Evolutionary conservation across 345 rosid species (phyloP), one percentile per base, ranked within the genome.

Genomic region (Ceriops tagal): DNA sequence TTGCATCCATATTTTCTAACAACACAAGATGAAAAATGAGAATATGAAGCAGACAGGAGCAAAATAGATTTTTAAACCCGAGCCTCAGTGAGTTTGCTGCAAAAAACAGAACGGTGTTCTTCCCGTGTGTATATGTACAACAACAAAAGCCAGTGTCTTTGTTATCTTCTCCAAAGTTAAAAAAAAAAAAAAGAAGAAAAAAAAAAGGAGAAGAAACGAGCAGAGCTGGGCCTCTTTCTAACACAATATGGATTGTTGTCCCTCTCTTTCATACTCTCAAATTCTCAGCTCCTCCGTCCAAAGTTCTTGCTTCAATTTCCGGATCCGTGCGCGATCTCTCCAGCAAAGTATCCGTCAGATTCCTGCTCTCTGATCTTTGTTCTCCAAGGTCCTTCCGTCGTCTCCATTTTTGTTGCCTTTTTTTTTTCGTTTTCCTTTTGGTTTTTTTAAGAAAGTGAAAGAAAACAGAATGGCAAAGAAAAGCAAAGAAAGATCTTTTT

Each of bases 181-280:
- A 69, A 24, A 24, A 24, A 24, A 24, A 24, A 24, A 24, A 24
- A 24, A 24, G 1, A 24, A 1, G 1, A 24, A 24, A 24, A 24
- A 24, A 24, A 24, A 24, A 24, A 58, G 22, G 27, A 66, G 32
- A 46, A 67, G 69, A 71, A 49, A 60, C 8, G 19, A 3, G 1
- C 16, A 3, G 3, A 0, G 6, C 5, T 3, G 21, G 21, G 1
- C 1, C 58, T 55, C 28, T n/a, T n/a, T 63, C 22, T 62, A 69
- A 46, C 21, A 19, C 20, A n/a, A 32, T 51, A 86, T 85, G 89
- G 89, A 74, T 63, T 72, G 58, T 66, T 62, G 72, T 71, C 73
- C 55, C 34, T 79, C 61, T 70, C 58, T 13, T 43, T 0, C 24
- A 3, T 5, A 58, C 67, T 22, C 66, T 71, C 65, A 75, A 68